Base-by-base conservation (phyloP, 768 basidiomycete species). In the Exsudoporus frostii region DNA sequence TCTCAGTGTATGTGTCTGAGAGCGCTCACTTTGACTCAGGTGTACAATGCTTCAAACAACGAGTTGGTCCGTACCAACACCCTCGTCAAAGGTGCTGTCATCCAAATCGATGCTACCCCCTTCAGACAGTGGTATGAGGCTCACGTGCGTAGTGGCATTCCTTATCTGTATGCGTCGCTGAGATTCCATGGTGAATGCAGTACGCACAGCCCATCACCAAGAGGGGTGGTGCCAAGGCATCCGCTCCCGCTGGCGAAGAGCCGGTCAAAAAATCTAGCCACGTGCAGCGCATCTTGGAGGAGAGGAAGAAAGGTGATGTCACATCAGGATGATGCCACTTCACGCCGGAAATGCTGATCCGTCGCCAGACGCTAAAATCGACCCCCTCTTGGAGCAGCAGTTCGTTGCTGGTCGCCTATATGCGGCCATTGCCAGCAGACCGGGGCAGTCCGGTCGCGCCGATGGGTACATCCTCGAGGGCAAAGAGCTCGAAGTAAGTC, bases 71-170 rank as follows among this genome's bases (percentile, higher is more conserved):
- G 97, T 66, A 99, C 97, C 67, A 98, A 99, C 80, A 99, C 97
- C 50, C 86, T 99, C 53, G 97, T 99, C 71, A 98, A 96, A 81
- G 81, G 88, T 57, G 90, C 90, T 61, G 89, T 99, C 76, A 91
- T 99, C 74, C 95, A 98, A 73, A 74, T 99, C 68, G 97, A 99
- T 78, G 96, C 97, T 58, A 86, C 96, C 30, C 97, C 97, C 58
- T 99, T 98, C 91, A 86, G 95, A 62, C 95, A 98, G 79, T 98
- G 95, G 95, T 99, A 98, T 71, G 97, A 99, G 78, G 78, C 92
- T 37, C 95, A 98, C 77, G 93, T 95, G 74, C 64, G 93, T 85
- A 33, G 14, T 9, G 27, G 17, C 24, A 27, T 24, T 22, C 20
- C 9, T 36, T 40, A 9, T 47, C 37, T 43, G 13, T 48, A 53